Base-by-base conservation (phyloP, 2,329 filamentous ascomycete species). In the Karstenula rhodostoma region DNA sequence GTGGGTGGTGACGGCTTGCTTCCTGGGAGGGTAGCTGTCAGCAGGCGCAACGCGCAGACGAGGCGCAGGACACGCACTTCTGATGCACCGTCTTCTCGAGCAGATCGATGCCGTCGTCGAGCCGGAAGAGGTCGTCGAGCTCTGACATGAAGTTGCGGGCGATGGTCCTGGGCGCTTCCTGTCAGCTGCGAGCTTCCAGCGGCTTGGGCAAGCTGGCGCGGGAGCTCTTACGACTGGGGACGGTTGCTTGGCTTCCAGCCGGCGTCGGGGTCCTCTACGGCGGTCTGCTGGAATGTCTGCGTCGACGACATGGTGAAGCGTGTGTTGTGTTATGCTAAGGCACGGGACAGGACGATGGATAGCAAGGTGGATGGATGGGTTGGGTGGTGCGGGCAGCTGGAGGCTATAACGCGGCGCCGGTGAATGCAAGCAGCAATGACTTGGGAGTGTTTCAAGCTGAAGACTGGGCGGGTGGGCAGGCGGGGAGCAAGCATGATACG, bases 41-140 rank as follows among this genome's bases (percentile, higher is more conserved):
- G 57, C 40, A 35, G 7, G 32, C 6, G 46, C 59, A 57, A 63
- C 56, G 43, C 65, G 68, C 59, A 66, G 19, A 23, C 9, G 40
- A 10, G 9, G 37, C 12, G 27, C 22, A 32, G 50, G 42, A n/a
- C 27, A 49, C 89, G 74, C 83, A 97, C 94, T 94, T 94, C 78
- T 92, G 86, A 75, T 92, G 86, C 62, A 97, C 87, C 67, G 90
- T 87, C 76, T 90, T 85, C 72, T 91, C 87, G 37, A 96, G 85
- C 63, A 90, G 86, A 72, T 90, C 87, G 60, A 95, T 78, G 68
- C 89, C 90, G 78, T 89, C 90, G 69, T 95, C 92, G 74, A 97
- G 89, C 73, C 91, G 90, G 83, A 97, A 97, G 69, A 96, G 90
- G 76, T 93, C 90, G 83, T 94, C 91, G 62, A 97, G 84, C 77